Evolutionary conservation across 129 eudicot genomes (phyloP).

Genomic region (Scalesia atractyloides): DNA sequence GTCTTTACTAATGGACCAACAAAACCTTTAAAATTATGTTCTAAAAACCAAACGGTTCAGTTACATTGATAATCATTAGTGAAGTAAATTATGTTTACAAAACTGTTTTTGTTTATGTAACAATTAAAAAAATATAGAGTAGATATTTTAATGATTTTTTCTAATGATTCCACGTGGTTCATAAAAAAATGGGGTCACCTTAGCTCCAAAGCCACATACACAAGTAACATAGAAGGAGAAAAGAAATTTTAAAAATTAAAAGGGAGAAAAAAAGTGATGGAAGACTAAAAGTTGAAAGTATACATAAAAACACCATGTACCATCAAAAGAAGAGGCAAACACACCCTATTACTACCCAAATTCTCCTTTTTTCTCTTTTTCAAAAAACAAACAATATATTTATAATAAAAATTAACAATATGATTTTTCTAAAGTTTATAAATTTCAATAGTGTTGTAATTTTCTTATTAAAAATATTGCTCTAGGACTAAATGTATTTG

Average conservation of each 20-base stretch:
- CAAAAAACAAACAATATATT: constrained; percentile 1
- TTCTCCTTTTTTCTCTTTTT: constrained; percentile 13
- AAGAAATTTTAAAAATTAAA: background rate
- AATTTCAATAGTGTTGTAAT: background rate
- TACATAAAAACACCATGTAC: constrained; percentile 32
- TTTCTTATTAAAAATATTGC: background rate
- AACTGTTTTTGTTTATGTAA: too few species aligned
- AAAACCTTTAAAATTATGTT: too few species aligned
- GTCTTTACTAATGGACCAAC: too few species aligned
- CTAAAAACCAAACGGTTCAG: too few species aligned
- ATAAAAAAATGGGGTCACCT: constrained; percentile 11
- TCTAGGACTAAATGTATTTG: background rate
- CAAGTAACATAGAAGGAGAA: constrained; percentile 14
- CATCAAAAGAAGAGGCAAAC: constrained; percentile 45
- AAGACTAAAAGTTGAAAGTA: background rate
- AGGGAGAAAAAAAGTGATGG: constrained; percentile 20
- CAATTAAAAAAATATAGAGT: too few species aligned
- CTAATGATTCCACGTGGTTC: background rate
- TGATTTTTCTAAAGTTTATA: background rate
- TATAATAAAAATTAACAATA: background rate
- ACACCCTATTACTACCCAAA: constrained; percentile 23
- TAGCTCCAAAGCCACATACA: constrained; percentile 7
- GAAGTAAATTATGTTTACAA: too few species aligned
- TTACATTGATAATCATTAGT: too few species aligned
- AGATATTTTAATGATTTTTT: too few species aligned